Base-by-base conservation (phyloP, 2,329 filamentous ascomycete species). In the Xenoacremonium recifei region DNA sequence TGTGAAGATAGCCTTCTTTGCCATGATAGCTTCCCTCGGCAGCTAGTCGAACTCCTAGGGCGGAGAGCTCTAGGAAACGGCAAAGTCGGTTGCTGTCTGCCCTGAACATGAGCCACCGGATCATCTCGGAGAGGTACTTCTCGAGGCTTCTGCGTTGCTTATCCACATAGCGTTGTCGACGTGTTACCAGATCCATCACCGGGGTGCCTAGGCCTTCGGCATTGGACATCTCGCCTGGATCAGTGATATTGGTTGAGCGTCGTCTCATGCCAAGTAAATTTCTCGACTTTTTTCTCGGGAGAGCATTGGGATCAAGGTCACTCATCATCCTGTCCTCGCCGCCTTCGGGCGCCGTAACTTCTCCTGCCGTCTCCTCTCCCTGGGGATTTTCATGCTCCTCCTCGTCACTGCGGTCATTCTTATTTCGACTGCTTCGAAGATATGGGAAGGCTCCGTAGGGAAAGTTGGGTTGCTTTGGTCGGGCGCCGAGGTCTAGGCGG, bases 11-110 rank as follows among this genome's bases (percentile, higher is more conserved):
- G 13, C 93, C 95, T 67, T 99, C 95, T 65, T 99, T 99, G 45
- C 93, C 95, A 61, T 99, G 93, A 58, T 96, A 97, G 56, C 91
- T 95, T 20, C 90, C 91, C 66, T 99, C 95, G 1, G 92, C 90
- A 18, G 93, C 93, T 37, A 99, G 79, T 35, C 95, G 84, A 37
- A 99, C 90, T 17, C 93, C 93, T 5, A 99, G 75, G 1, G 95
- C 92, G 16, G 93, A 99, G 7, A 99, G 73, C 63, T 99, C 93
- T 2, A 99, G 73, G 63, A 99, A 99, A 51, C 95, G 93, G 69
- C 93, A 99, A 4, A 99, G 74, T 9, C 93, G 83, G 59, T 96
- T 97, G 68, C 90, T 96, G 65, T 97, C 92, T 6, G 93, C 84
- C 34, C 92, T 82, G 69, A 99, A 99, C 67, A 99, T 97, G 56